Conservation (phyloP, 257 asterid species). For the Gardenia jasminoides region DNA sequence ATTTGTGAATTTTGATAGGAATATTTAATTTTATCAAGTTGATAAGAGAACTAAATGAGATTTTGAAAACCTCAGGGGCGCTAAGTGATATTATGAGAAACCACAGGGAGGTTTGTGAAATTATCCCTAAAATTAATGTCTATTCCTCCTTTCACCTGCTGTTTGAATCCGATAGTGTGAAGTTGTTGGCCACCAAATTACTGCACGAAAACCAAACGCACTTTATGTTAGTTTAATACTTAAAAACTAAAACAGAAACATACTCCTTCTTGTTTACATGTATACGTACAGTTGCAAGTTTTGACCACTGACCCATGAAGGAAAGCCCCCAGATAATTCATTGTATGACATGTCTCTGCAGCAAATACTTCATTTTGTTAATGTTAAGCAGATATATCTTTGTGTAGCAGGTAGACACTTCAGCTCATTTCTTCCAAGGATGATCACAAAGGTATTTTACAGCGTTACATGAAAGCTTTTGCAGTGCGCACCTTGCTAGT, state of each 20-base stretch:
- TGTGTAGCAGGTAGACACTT: not conserved
- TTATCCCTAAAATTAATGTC: too few species aligned
- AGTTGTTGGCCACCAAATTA: constrained; percentile 76
- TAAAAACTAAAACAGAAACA: not conserved
- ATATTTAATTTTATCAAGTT: too few species aligned
- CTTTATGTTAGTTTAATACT: constrained; percentile 6
- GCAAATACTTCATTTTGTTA: not conserved
- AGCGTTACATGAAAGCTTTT: not conserved
- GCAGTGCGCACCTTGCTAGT: not conserved
- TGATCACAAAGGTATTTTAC: not conserved
- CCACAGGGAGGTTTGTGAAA: too few species aligned
- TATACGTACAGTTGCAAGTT: constrained; percentile 56
- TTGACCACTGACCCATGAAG: constrained; percentile 56
- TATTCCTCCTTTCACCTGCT: too few species aligned
- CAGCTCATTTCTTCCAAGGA: not conserved
- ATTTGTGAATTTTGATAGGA: too few species aligned
- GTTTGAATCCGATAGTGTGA: constrained; percentile 39
- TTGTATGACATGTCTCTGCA: constrained; percentile 77
- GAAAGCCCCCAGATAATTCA: constrained; percentile 65
- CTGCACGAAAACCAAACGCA: constrained; percentile 29
- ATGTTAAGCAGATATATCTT: not conserved
- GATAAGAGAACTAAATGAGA: too few species aligned
- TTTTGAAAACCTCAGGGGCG: too few species aligned
- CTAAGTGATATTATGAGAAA: too few species aligned
- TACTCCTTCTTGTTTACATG: not conserved